Evolutionary conservation across 805 yeast genomes (phyloP).

Genomic region (Kockiozyma suomiensis): DNA sequence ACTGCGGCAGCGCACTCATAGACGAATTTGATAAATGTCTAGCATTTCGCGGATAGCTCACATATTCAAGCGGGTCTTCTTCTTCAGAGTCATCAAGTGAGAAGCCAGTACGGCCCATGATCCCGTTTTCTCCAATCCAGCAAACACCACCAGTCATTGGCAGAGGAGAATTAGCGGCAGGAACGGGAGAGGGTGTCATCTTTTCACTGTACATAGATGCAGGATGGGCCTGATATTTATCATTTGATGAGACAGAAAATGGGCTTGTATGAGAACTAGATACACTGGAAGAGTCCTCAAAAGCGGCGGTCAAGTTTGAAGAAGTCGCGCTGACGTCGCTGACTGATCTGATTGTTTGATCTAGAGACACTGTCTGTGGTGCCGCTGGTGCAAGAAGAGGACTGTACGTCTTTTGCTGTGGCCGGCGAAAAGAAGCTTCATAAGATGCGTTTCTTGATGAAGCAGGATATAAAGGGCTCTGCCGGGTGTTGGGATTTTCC

Average conservation of each 20-base stretch:
- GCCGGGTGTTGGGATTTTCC: not conserved
- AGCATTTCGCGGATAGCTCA: not conserved
- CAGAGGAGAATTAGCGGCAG: not conserved
- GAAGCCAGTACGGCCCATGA: slow-evolving; percentile 8
- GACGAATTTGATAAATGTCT: not conserved
- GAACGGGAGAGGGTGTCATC: not conserved
- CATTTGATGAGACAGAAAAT: not conserved
- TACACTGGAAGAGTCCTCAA: slow-evolving; percentile 2
- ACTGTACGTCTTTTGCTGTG: not conserved
- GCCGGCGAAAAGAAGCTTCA: not conserved
- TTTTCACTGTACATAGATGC: slow-evolving; percentile 1
- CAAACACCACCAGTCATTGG: slow-evolving; percentile 21
- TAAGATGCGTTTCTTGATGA: not conserved
- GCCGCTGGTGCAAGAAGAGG: not conserved
- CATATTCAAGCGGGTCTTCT: slow-evolving; percentile 3
- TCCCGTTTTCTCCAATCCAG: slow-evolving; percentile 30
- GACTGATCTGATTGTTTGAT: not conserved
- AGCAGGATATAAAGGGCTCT: not conserved
- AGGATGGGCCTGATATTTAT: slow-evolving; percentile 4
- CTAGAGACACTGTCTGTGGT: not conserved
- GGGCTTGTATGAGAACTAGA: slow-evolving; percentile 5
- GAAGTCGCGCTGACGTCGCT: slow-evolving; percentile 1
- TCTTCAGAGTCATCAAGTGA: slow-evolving; percentile 9
- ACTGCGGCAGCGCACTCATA: not conserved
- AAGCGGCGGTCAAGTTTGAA: not conserved